These are phyloP conservation scores for Silene conica DNA, from an alignment of 148 eudicot genomes.

Conservation along the genomic window DNA sequence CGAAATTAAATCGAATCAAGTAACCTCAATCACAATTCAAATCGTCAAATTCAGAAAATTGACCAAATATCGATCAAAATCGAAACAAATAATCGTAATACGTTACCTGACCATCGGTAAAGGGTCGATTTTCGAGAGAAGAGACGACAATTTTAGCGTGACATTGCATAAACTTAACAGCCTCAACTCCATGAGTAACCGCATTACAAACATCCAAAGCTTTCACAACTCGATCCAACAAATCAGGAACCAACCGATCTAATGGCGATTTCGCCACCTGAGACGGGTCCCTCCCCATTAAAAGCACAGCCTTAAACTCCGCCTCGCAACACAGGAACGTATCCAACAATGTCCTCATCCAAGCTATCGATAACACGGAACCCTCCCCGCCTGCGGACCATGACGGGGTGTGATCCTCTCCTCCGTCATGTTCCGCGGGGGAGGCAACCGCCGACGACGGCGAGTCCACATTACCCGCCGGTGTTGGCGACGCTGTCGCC, in stretches of 20 bases:
- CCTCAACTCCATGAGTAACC: constrained; percentile 60
- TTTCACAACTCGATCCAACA: constrained; percentile 64
- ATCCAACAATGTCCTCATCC: constrained; percentile 72
- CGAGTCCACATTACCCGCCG: constrained; percentile 7
- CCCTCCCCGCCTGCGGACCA: constrained; percentile 6
- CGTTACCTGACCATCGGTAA: constrained; percentile 68
- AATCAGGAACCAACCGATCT: constrained; percentile 61
- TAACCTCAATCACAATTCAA: background rate
- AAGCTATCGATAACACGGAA: constrained; percentile 54
- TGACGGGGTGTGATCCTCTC: constrained; percentile 1
- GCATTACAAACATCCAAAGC: constrained; percentile 85
- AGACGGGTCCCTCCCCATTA: constrained; percentile 61
- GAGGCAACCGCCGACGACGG: constrained; percentile 37
- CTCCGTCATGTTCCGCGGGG: constrained; percentile 1
- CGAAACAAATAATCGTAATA: background rate
- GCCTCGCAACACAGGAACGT: constrained; percentile 76
- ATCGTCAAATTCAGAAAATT: background rate
- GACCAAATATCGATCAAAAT: background rate
- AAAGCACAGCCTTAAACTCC: constrained; percentile 67
- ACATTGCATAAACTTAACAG: constrained; percentile 49
- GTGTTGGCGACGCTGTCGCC: background rate
- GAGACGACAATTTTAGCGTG: constrained; percentile 60
- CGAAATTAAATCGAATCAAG: background rate
- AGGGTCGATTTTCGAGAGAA: constrained; percentile 56
- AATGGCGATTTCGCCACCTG: constrained; percentile 65